phyloP scores from a whole-genome alignment of 306 rosid genomes.

The Ormosia semicastrata region DNA sequence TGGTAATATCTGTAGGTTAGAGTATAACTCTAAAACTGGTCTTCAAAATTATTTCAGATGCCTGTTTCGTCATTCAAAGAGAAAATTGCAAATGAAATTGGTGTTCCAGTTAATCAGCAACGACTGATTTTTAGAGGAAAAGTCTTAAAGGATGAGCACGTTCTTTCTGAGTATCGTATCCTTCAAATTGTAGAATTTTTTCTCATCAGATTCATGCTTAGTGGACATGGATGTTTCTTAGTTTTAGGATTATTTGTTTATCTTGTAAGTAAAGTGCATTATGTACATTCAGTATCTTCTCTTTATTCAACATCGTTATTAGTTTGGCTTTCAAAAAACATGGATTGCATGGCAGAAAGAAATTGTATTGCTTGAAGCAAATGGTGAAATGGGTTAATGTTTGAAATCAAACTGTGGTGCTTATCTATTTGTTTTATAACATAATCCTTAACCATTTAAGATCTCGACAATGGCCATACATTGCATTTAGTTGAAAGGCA shows the following conservation, averaged over 20 bases:
- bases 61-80: conserved; percentile 75
- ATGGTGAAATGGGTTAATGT: background rate
- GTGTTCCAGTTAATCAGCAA: conserved; percentile 84
- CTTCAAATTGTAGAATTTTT: conserved; percentile 21
- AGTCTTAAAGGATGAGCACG: conserved; percentile 85
- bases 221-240: background rate
- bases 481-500: conserved; percentile 95
- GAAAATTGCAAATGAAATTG: conserved; percentile 74
- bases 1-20: background rate
- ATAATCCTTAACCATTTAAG: conserved; percentile 64
- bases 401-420: background rate
- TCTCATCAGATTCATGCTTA: background rate
- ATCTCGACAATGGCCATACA: conserved; percentile 92
- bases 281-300: background rate
- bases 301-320: background rate
- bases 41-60: conserved; percentile 59
- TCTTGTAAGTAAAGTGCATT: background rate
- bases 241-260: conserved; percentile 9
- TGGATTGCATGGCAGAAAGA: background rate
- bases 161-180: conserved; percentile 94
- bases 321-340: background rate
- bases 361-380: background rate
- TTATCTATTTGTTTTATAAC: conserved; percentile 20
- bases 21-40: background rate
- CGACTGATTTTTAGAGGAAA: conserved; percentile 95